Evolutionary conservation across 768 basidiomycete genomes (phyloP), one percentile per base, ranked within the genome.

Genomic region (Rhodotorula taiwanensis): DNA sequence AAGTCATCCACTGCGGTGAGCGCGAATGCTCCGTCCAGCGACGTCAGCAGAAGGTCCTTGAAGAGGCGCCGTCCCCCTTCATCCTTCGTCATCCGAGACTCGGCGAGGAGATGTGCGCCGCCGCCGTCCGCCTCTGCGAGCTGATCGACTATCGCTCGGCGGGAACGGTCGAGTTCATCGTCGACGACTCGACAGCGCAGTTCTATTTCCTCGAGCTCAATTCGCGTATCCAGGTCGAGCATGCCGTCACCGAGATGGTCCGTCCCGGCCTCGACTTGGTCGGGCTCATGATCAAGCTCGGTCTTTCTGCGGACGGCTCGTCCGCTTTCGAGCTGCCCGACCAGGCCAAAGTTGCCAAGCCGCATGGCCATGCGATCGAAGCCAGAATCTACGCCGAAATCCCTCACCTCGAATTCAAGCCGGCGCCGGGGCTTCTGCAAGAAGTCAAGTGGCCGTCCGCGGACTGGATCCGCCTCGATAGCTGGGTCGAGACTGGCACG

Each of bases 131-230:
- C 2, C 62, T 67, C 5, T 64, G 59, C 52, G 42, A 61, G 48
- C 42, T 54, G 11, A 56, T 69, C 49, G 13, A 27, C 2, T 69
- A 69, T 33, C 58, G 60, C 30, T 60, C 58, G 28, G 73, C 67
- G 1, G 61, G 62, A 6, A 68, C 67, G 20, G 58, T 86, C 21
- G 86, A 87, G 70, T 86, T 83, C 71, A 76, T 86, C 9, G 82
- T 84, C 10, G 74, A 74, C 53, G 72, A 74, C 65, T 33, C 39
- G 18, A 81, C 81, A 1, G 80, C 78, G 0, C 70, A 77, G 2
- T 85, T 84, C 75, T 86, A 79, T 76, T 87, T 86, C 63, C 77
- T 87, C 18, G 85, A 87, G 73, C 83, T 86, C 81, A 86, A 87
- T 64, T 83, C 83, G 0, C 79, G 84, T 14, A 80, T 85, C 49